Base-by-base conservation (phyloP, 2,329 filamentous ascomycete genomes). In the Blastomyces silverae region DNA sequence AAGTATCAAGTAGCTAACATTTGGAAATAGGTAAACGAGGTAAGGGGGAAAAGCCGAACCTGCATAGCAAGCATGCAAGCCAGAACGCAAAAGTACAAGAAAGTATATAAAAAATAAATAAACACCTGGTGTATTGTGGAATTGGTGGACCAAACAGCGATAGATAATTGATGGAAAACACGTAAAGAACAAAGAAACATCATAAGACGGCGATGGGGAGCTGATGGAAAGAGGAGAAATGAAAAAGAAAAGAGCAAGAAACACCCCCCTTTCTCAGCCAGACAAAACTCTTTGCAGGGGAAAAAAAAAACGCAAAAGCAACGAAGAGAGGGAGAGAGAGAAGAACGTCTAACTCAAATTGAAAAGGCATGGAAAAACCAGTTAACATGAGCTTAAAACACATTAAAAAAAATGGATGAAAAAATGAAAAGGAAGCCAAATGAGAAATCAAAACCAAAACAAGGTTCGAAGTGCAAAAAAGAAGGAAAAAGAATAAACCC, bases 381-480 rank as follows among this genome's bases (percentile, higher is more conserved):
- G 50, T 13, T 25, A 52, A 52, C 25, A 25, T 25, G n/a, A 52
- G 48, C 3, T 25, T 25, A 25, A 52, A 52, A 52, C 48, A 52
- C 8, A 20, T 22, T 13, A 3, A 11, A 50, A 22, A 50, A 11
- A 22, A 20, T 4, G 25, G 13, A 28, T 13, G 3, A 28, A 52
- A 46, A 20, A 20, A 46, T 20, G 17, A n/a, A 20, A 46, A 2
- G 13, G 17, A 46, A 20, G 1, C 3, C 15, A 46, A 46, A 20
- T 5, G 42, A 17, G 11, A n/a, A 20, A 6, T 42, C 55, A 65
- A 66, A 52, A 70, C 65, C 58, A 67, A 66, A 52, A 62, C 31
- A 57, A 63, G 64, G 58, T 50, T 59, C 52, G 48, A 3, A 64
- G 50, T 39, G 62, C 37, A 63, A 57, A n/a, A 56, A n/a, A 2